phyloP scores from a whole-genome alignment of 2,329 filamentous ascomycete species.

The Lojkania enalia region DNA sequence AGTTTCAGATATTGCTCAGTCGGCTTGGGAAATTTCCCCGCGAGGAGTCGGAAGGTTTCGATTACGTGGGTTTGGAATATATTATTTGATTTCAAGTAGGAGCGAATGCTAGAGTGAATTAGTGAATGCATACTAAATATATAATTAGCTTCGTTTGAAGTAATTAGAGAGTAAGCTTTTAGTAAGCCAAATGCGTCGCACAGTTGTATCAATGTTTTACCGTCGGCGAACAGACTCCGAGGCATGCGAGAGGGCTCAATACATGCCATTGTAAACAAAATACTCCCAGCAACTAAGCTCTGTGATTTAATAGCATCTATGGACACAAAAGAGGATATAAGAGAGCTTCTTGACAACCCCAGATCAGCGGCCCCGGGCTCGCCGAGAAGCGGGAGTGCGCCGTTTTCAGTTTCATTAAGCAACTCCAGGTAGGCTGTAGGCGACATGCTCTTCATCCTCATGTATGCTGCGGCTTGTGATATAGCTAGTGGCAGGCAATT shows the following conservation, averaged over 20 bases:
- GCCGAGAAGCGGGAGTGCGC: too few species aligned
- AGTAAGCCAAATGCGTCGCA: slow-evolving; percentile 1
- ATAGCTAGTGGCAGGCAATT: slow-evolving; percentile 2
- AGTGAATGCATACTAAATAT: slow-evolving; percentile 1
- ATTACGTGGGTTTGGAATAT: neutral
- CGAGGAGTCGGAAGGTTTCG: neutral
- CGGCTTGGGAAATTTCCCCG: slow-evolving; percentile 1
- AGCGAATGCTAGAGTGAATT: neutral
- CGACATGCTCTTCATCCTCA: neutral
- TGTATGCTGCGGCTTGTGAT: slow-evolving; percentile 1
- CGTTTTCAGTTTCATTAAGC: too few species aligned
- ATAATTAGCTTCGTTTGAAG: neutral
- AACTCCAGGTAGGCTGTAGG: neutral
- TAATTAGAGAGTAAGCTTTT: slow-evolving; percentile 4
- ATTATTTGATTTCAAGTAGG: neutral
- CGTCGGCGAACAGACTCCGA: too few species aligned
- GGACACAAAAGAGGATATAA: neutral
- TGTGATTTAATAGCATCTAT: too few species aligned
- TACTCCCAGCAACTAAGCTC: neutral
- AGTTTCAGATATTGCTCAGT: slow-evolving; percentile 4
- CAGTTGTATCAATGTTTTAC: neutral
- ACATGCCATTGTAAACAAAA: slow-evolving; percentile 1
- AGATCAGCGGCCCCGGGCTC: too few species aligned
- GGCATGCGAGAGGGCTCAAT: too few species aligned
- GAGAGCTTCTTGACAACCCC: neutral